A percentile compares a stretch with the other conserved stretches of the same genome.
These are phyloP conservation scores for Oenanthe javanica DNA, from an alignment of 140 eudicot species.

Conservation along the genomic window DNA sequence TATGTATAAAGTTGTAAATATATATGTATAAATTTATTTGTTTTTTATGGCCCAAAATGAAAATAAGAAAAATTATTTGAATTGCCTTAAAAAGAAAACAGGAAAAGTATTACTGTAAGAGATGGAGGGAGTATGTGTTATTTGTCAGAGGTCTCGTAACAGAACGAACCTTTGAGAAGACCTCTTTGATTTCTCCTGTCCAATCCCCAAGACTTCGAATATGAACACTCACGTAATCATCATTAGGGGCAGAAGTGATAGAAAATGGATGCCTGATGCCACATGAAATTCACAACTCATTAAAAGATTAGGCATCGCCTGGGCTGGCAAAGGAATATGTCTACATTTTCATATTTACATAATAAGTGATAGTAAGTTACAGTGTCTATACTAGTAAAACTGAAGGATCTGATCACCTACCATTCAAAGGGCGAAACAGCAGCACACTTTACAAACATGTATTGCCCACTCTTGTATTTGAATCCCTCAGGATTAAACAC, in stretches of 20 bases:
- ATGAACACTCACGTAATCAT: slow-evolving; percentile 43
- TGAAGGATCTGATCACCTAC: slow-evolving; percentile 19
- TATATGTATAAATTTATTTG: too few relatives aligned
- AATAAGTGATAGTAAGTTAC: neutral
- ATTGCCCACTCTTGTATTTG: slow-evolving; percentile 44
- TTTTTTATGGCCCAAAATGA: too few relatives aligned
- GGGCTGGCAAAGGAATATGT: neutral
- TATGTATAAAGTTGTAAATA: too few relatives aligned
- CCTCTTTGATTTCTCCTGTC: slow-evolving; percentile 27
- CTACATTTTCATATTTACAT: neutral
- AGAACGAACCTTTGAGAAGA: slow-evolving; percentile 21
- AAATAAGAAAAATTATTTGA: too few relatives aligned
- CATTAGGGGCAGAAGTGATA: slow-evolving; percentile 49
- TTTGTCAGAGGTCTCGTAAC: neutral
- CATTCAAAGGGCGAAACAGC: slow-evolving; percentile 51
- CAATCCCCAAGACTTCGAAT: slow-evolving; percentile 44
- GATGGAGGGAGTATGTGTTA: too few relatives aligned
- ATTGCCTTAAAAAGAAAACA: too few relatives aligned
- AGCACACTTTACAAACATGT: slow-evolving; percentile 47
- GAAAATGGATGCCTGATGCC: slow-evolving; percentile 58
- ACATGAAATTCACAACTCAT: neutral
- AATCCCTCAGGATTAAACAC: slow-evolving; percentile 43
- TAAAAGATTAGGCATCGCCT: neutral
- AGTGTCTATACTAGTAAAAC: neutral
- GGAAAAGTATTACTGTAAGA: too few relatives aligned